Evolutionary conservation across 2,329 filamentous ascomycete genomes (phyloP), one percentile per base, ranked within the genome.

Genomic region (Huntiella moniliformis): DNA sequence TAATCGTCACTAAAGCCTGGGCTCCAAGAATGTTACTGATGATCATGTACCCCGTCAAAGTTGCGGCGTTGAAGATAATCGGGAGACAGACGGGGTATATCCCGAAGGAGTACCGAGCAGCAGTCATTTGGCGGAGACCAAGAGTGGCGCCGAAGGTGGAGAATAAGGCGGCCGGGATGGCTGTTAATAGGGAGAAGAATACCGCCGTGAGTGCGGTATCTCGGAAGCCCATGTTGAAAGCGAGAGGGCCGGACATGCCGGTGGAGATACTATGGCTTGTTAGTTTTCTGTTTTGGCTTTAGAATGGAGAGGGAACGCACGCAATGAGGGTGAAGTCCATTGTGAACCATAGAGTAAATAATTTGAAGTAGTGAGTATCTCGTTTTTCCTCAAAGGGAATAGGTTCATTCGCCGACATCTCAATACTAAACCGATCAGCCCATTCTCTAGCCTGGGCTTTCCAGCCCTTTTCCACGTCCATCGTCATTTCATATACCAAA

Each of bases 1-100:
- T 57, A 18, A 65, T 59, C 1, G 63, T 62, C 0, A 60, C 58
- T 1, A 67, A 56, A 4, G 60, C 60, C 45, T 63, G 59, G 0
- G 67, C 68, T 4, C 65, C 67, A 16, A 69, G 63, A 17, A 70
- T 64, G 38, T 61, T 63, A 15, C 61, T 62, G 33, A 71, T 63
- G 31, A 70, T 60, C 8, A 60, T 62, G 55, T 68, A 71, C 1
- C 67, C 67, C 2, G 64, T 64, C 4, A 70, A 57, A 0, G 65
- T 67, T 11, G 62, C 63, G 7, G 67, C 55, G 48, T 71, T 71
- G 35, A 71, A 57, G 2, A 67, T 44, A 18, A 55, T 49, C 0
- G 53, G 53, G 1, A 56, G 38, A 3, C 50, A 50, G 10, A 54
- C 49, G 0, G 53, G 48, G 32, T 54, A 55, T 8, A 51, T 47